Percentiles rank a stretch among this genome's conserved stretches.
Evolutionary conservation across 202 grass and related monocot species (phyloP).

Genomic region (Panicum virgatum): DNA sequence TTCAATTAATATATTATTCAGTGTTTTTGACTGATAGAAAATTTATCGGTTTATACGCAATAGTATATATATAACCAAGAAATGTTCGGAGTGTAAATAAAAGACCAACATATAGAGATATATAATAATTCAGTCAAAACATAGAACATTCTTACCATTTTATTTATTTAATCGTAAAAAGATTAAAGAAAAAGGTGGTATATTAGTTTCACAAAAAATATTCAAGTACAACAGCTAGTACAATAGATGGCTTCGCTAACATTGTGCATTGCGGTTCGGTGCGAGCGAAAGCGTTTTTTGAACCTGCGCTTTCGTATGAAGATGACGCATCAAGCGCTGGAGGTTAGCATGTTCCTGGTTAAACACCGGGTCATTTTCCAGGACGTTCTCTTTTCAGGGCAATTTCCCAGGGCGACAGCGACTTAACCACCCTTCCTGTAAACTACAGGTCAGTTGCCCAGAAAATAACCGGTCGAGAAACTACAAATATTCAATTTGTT

Average conservation of each 20-base stretch:
- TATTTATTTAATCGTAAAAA: too few species aligned
- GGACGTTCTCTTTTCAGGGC: background rate
- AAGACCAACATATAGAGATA: too few species aligned
- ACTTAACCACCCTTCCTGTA: conserved; percentile 5
- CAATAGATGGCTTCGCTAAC: background rate
- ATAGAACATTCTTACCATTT: background rate
- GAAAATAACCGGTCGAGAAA: conserved; percentile 14
- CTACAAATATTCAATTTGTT: background rate
- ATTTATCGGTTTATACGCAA: too few species aligned
- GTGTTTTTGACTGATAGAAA: too few species aligned
- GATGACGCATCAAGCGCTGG: background rate
- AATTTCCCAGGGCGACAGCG: background rate
- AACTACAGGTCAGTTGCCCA: background rate
- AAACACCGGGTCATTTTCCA: conserved; percentile 14
- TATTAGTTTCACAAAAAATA: background rate
- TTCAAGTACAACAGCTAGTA: background rate
- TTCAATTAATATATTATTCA: too few species aligned
- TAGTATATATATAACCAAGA: background rate
- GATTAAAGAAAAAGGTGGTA: background rate
- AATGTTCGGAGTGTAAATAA: too few species aligned
- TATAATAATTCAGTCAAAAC: background rate
- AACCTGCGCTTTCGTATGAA: background rate
- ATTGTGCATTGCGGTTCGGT: conserved; percentile 19
- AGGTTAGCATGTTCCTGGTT: conserved; percentile 6
- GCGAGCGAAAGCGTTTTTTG: conserved; percentile 8